Percentiles rank a stretch among this genome's conserved stretches.
Conservation (phyloP, 2,329 filamentous ascomycete species). For the Neopestalotiopsis sp. region DNA sequence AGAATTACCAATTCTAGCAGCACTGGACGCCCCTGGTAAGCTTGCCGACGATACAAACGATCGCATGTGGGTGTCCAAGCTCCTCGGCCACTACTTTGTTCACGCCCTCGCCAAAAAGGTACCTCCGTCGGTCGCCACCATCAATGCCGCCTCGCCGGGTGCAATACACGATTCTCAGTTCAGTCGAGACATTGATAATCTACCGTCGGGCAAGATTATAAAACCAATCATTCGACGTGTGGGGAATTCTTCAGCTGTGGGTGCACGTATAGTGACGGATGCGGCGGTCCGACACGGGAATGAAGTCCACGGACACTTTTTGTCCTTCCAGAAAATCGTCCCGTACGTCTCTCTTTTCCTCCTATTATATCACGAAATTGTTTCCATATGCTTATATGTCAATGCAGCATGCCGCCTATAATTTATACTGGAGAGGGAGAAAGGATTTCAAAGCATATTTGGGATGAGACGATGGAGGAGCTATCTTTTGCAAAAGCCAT, state of each 20-base stretch:
- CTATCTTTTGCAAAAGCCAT: slow-evolving; percentile 28
- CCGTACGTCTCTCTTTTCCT: slow-evolving; percentile 22
- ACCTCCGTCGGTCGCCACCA: slow-evolving; percentile 25
- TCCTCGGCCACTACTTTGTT: slow-evolving; percentile 40
- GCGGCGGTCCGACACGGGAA: slow-evolving; percentile 23
- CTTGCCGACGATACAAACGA: slow-evolving; percentile 22
- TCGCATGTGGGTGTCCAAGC: slow-evolving; percentile 32
- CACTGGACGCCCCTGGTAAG: slow-evolving; percentile 25
- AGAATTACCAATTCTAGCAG: slow-evolving; percentile 17
- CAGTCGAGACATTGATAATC: slow-evolving; percentile 22
- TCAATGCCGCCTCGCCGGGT: slow-evolving; percentile 30
- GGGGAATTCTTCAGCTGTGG: slow-evolving; percentile 21
- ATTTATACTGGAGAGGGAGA: slow-evolving; percentile 26
- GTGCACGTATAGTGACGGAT: slow-evolving; percentile 25
- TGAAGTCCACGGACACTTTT: slow-evolving; percentile 26
- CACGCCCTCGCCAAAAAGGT: slow-evolving; percentile 35
- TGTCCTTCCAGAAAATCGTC: slow-evolving; percentile 25
- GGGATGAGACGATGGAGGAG: slow-evolving; percentile 33
- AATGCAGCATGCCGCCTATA: slow-evolving; percentile 27
- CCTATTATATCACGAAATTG: background rate
- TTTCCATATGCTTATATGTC: background rate
- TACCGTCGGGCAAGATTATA: slow-evolving; percentile 18
- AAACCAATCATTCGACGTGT: slow-evolving; percentile 15
- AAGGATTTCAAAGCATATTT: slow-evolving; percentile 24
- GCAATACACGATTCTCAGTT: slow-evolving; percentile 23